These are phyloP conservation scores for Sarocladium brachiariae DNA, from an alignment of 2,329 filamentous ascomycete species.

Conservation along the genomic window DNA sequence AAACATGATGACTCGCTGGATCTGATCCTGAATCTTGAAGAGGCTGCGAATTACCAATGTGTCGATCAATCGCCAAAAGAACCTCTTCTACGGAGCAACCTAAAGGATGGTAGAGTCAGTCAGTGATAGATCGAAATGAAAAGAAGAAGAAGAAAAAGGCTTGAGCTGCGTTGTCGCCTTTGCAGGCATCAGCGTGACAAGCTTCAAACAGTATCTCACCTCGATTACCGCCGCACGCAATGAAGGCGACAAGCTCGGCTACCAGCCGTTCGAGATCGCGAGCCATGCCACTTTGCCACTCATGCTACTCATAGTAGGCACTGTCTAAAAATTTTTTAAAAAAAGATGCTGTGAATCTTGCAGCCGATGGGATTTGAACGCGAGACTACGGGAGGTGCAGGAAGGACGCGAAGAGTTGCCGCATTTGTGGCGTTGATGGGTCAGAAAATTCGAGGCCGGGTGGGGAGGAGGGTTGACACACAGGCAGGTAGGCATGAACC, in stretches of 20 bases:
- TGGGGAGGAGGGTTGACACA: too few species aligned
- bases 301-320: conserved; percentile 20
- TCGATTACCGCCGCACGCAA: conserved; percentile 31
- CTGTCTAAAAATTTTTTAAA: neutral
- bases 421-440: neutral
- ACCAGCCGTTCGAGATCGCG: conserved; percentile 33
- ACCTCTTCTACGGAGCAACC: conserved; percentile 26
- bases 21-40: conserved; percentile 5
- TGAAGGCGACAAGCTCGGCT: conserved; percentile 27
- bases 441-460: too few species aligned
- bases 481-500: too few species aligned
- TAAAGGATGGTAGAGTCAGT: conserved; percentile 11
- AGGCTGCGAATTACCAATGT: conserved; percentile 15
- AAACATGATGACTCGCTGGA: conserved; percentile 3
- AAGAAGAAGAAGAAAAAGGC: neutral
- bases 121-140: neutral
- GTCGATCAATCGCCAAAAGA: conserved; percentile 24
- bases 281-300: conserved; percentile 22
- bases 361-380: conserved; percentile 7
- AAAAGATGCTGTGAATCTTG: neutral
- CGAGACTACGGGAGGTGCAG: neutral
- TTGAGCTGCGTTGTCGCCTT: neutral
- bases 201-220: conserved; percentile 20
- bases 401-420: neutral
- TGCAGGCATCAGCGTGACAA: too few species aligned